Conservation (phyloP, 2,329 filamentous ascomycete species). For the Venturia asperata region DNA sequence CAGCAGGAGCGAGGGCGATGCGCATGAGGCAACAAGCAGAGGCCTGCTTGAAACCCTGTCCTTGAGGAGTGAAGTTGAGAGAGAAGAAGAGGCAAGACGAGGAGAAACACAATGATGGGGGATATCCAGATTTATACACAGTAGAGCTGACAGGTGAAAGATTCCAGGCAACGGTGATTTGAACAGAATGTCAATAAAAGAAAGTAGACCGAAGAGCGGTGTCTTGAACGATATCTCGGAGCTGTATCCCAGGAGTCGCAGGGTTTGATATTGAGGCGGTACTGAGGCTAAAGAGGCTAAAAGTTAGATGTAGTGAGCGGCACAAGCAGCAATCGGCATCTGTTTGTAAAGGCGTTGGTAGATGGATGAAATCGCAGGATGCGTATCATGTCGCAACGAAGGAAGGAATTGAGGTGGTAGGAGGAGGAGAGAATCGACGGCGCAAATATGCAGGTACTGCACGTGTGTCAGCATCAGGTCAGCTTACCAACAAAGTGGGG, state of each 20-base stretch:
- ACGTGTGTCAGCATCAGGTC: not conserved
- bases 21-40: not conserved
- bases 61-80: not conserved
- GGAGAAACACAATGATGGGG: not conserved
- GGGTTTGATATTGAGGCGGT: not conserved
- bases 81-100: not conserved
- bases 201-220: not conserved
- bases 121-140: not conserved
- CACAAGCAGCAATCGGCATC: not conserved
- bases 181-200: not conserved
- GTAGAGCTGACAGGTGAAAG: not conserved
- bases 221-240: not conserved
- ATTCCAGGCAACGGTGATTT: not conserved
- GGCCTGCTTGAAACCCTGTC: not conserved
- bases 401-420: not conserved
- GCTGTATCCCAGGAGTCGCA: not conserved
- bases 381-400: not conserved
- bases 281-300: not conserved
- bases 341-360: not conserved
- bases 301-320: not conserved
- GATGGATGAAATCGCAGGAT: not conserved
- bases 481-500: slow-evolving; percentile 9
- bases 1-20: not conserved
- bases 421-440: not conserved
- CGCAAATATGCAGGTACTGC: not conserved